Percentiles rank a stretch among this genome's conserved stretches.
phyloP scores from a whole-genome alignment of 2,329 filamentous ascomycete genomes.

The Chrysoporthe austroafricana region DNA sequence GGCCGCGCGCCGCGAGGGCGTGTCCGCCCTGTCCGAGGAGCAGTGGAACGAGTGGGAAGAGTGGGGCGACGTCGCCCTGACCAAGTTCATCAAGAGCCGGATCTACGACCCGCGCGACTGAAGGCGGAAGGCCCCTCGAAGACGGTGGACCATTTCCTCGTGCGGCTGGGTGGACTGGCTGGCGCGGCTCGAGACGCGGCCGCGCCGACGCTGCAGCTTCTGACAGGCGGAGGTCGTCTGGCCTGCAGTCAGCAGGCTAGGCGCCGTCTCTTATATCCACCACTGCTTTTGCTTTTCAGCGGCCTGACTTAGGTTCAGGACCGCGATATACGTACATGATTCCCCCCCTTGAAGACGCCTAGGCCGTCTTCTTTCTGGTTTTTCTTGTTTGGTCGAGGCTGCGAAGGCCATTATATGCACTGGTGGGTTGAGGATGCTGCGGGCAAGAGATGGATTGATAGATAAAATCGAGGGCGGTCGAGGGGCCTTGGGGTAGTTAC shows the following conservation, averaged over 20 bases:
- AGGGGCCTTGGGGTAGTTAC: not conserved
- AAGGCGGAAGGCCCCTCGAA: slow-evolving; percentile 28
- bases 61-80: slow-evolving; percentile 67
- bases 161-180: slow-evolving; percentile 26
- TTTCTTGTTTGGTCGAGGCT: not conserved
- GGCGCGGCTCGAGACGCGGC: slow-evolving; percentile 3
- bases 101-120: slow-evolving; percentile 59
- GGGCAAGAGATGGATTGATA: slow-evolving; percentile 6
- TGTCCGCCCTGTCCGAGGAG: slow-evolving; percentile 69
- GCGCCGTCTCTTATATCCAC: not conserved
- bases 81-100: slow-evolving; percentile 61
- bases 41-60: slow-evolving; percentile 75
- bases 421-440: not conserved
- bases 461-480: slow-evolving; percentile 17
- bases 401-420: not conserved
- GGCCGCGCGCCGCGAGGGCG: slow-evolving; percentile 80
- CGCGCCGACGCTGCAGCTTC: slow-evolving; percentile 23
- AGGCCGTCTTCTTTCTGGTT: slow-evolving; percentile 13
- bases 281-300: too few species aligned
- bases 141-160: slow-evolving; percentile 27
- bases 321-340: slow-evolving; percentile 21
- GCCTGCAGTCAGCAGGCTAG: too few species aligned
- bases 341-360: slow-evolving; percentile 22
- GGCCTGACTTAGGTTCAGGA: slow-evolving; percentile 5
- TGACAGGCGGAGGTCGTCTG: not conserved